Percentiles rank a stretch among this genome's conserved stretches.
Evolutionary conservation across 192 early-diverging fungal genomes (phyloP).

Genomic region (Rhizophlyctis rosea): DNA sequence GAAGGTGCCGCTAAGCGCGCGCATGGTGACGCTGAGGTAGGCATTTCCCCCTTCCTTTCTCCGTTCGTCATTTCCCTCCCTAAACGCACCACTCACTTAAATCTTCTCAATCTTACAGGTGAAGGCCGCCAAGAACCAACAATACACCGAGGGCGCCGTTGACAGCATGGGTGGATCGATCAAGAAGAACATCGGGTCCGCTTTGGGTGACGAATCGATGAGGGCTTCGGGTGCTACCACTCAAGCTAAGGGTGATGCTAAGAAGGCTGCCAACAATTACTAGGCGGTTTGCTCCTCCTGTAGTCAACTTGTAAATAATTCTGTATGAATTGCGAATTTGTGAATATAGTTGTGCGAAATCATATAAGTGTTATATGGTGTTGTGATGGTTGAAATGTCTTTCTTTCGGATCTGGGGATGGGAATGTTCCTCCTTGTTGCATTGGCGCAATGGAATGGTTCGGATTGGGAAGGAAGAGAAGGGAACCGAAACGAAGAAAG

Average conservation of each 20-base stretch:
- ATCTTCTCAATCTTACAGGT: constrained; percentile 1
- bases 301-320: too few species aligned
- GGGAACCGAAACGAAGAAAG: too few species aligned
- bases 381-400: too few species aligned
- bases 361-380: too few species aligned
- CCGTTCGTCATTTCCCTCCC: background rate
- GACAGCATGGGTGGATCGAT: constrained; percentile 23
- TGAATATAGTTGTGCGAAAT: too few species aligned
- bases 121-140: constrained; percentile 16
- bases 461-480: too few species aligned
- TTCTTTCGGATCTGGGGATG: too few species aligned
- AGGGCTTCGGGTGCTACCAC: constrained; percentile 29
- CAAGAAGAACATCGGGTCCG: constrained; percentile 19
- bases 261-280: constrained; percentile 35
- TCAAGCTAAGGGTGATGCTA: constrained; percentile 36
- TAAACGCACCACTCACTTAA: background rate
- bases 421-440: too few species aligned
- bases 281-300: too few species aligned
- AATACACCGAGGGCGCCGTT: constrained; percentile 18
- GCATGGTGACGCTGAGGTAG: constrained; percentile 4
- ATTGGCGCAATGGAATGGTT: too few species aligned
- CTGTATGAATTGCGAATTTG: too few species aligned
- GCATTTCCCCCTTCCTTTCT: background rate
- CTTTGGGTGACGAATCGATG: constrained; percentile 34
- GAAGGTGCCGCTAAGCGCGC: constrained; percentile 2